Evolutionary conservation across 495 filamentous ascomycete genomes (phyloP), one percentile per base, ranked within the genome.

Genomic region (Aspergillus panamensis): DNA sequence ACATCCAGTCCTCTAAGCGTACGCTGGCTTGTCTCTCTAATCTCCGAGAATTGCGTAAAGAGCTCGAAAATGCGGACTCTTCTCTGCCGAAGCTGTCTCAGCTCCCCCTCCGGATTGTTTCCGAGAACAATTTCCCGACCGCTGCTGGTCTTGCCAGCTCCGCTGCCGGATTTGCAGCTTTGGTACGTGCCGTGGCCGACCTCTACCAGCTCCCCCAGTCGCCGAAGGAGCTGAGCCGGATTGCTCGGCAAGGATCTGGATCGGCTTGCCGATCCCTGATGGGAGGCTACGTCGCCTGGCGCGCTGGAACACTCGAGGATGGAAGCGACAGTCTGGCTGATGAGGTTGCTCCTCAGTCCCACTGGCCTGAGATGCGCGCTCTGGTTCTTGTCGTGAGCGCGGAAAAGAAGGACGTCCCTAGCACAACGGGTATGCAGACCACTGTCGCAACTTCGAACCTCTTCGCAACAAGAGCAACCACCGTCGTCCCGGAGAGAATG

Each of bases 81-180:
- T 83, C 85, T 19, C 80, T 95, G 17, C 91, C 94, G 6, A 87
- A 87, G 65, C 82, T 98, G 48, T 87, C 88, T 19, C 67, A 75
- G 49, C 79, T 85, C 60, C 85, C 88, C 20, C 83, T 98, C 51
- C 86, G 86, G 43, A 85, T 97, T 59, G 91, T 92, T 53, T 91
- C 87, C 58, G 87, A 90, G 73, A 98, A 98, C 82, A 98, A 98
- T 80, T 98, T 98, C 83, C 94, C 94, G 52, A 98, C 94, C 21
- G 94, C 94, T 30, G 94, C 94, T n/a, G 94, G 94, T 14, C 86
- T 98, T 17, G 94, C 94, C 21, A 89, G 85, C 48, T 94, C 89
- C 0, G 94, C 94, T 13, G 94, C 94, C 5, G 94, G 94, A 35
- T 97, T 97, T 67, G 94, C 94, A 14, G 94, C 94, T 13, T 84